phyloP scores from a whole-genome alignment of 2,329 filamentous ascomycete genomes.

The Zymoseptoria pseudotritici region DNA sequence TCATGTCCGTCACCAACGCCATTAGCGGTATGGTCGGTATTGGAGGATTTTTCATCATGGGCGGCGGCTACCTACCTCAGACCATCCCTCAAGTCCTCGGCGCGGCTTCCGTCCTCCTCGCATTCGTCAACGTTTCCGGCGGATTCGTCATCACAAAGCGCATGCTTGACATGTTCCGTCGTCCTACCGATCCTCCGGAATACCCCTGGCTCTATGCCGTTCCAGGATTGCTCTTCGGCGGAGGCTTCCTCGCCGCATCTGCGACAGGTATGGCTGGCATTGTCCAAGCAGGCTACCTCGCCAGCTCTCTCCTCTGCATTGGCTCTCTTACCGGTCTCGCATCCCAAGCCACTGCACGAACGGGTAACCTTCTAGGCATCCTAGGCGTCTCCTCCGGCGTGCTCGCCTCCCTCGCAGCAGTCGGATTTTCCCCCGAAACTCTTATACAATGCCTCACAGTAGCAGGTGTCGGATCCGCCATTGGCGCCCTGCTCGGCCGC shows the following conservation, averaged over 20 bases:
- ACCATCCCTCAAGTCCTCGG: conserved; percentile 74
- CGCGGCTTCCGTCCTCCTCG: conserved; percentile 70
- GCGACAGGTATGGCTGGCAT: conserved; percentile 75
- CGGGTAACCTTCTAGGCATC: conserved; percentile 80
- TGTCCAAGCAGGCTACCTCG: conserved; percentile 79
- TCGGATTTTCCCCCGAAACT: conserved; percentile 71
- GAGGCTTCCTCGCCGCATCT: conserved; percentile 72
- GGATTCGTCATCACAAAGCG: conserved; percentile 88
- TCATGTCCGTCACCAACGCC: conserved; percentile 91
- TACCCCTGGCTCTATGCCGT: conserved; percentile 82
- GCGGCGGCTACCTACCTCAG: conserved; percentile 68
- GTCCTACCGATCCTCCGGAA: conserved; percentile 77
- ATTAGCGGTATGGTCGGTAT: conserved; percentile 86
- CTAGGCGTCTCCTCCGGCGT: conserved; percentile 78
- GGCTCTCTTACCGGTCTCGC: conserved; percentile 74
- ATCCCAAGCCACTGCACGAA: conserved; percentile 73
- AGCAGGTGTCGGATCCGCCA: conserved; percentile 61
- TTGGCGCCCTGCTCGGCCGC: conserved; percentile 70
- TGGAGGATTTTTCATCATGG: conserved; percentile 81
- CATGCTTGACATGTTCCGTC: conserved; percentile 88
- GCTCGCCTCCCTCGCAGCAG: conserved; percentile 71
- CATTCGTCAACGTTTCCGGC: conserved; percentile 81
- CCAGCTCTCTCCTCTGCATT: conserved; percentile 79
- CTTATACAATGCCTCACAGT: conserved; percentile 73
- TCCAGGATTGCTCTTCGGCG: conserved; percentile 68